A percentile compares a stretch with the other conserved stretches of the same genome.
Conservation (phyloP, 495 filamentous ascomycete species). For the Penicillium ucsense region DNA sequence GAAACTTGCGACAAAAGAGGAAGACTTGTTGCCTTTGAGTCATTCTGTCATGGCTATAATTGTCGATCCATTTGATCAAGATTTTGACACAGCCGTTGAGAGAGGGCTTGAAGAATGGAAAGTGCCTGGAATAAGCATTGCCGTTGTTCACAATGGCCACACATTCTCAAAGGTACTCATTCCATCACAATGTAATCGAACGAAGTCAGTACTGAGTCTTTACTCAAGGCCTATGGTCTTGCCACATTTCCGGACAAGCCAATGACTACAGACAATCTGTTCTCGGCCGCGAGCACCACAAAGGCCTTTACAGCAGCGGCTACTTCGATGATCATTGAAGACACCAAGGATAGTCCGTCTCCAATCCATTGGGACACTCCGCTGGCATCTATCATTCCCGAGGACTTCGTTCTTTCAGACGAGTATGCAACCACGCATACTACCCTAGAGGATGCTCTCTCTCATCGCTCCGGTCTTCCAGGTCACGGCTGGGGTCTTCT, state of each 20-base stretch:
- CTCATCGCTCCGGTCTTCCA: constrained; percentile 40
- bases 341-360: constrained; percentile 15
- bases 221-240: constrained; percentile 41
- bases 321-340: constrained; percentile 36
- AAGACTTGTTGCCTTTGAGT: no score
- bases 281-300: constrained; percentile 40
- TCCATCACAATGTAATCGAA: no score
- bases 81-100: constrained; percentile 29
- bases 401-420: constrained; percentile 43
- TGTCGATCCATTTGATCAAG: constrained; percentile 9
- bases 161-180: constrained; percentile 33
- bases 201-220: no score
- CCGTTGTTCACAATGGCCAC: constrained; percentile 35
- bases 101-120: constrained; percentile 36
- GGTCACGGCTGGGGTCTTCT: constrained; percentile 16
- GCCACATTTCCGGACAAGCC: constrained; percentile 25
- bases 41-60: no score
- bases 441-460: constrained; percentile 42
- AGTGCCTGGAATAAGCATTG: constrained; percentile 40
- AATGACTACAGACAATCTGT: constrained; percentile 37
- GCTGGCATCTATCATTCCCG: constrained; percentile 37
- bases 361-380: constrained; percentile 41
- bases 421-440: constrained; percentile 32
- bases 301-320: constrained; percentile 48
- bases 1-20: no score